Evolutionary conservation across 208 protist species (phyloP).

Genomic region (Leishmania guyanensis): DNA sequence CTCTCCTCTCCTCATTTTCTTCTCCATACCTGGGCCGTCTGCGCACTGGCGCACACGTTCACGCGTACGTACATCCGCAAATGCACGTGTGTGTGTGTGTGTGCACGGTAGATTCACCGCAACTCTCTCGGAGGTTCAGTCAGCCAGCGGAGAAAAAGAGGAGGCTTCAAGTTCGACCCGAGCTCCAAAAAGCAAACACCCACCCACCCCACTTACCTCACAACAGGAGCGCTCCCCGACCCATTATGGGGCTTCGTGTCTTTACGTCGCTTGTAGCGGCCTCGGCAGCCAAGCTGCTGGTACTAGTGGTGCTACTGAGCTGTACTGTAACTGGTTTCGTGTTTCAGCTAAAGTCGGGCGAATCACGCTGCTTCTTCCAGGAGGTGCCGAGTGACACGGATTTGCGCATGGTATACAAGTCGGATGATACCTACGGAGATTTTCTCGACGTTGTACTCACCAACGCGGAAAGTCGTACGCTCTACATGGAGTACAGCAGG

Average conservation of each 20-base stretch:
- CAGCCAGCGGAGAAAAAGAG: neutral
- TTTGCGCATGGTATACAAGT: constrained; percentile 54
- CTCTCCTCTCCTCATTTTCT: neutral
- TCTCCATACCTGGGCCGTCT: constrained; percentile 1
- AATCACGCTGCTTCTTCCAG: constrained; percentile 79
- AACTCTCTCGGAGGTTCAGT: neutral
- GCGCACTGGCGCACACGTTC: too few species aligned
- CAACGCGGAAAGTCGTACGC: constrained; percentile 26
- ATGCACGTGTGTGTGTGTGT: neutral
- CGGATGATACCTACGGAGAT: constrained; percentile 58
- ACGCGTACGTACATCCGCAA: neutral
- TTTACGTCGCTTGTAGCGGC: neutral
- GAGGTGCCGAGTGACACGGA: constrained; percentile 74
- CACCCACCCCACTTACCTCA: neutral
- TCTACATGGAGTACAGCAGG: constrained; percentile 29
- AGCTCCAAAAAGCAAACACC: neutral
- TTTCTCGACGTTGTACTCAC: constrained; percentile 52
- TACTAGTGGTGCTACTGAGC: constrained; percentile 12
- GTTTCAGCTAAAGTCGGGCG: constrained; percentile 64
- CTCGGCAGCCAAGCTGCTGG: neutral
- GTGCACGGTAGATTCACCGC: neutral
- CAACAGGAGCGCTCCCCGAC: neutral
- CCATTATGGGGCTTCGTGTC: neutral
- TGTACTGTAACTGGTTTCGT: constrained; percentile 27
- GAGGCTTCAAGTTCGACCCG: neutral